Conservation (phyloP, 805 yeast genomes). For the Barnettozyma pratensis region DNA sequence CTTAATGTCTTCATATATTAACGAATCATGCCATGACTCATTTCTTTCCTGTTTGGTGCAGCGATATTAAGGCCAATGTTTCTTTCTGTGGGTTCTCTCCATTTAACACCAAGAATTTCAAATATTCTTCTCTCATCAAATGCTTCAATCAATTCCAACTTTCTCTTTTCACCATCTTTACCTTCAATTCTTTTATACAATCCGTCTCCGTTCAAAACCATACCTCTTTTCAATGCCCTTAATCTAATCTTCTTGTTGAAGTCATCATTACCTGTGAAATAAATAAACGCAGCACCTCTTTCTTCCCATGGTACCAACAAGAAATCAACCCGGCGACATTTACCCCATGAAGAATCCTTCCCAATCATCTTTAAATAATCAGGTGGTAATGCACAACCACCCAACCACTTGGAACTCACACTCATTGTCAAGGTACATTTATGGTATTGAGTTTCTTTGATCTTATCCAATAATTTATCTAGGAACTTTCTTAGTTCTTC, state of each 20-base stretch:
- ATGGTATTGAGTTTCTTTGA: slow-evolving; percentile 26
- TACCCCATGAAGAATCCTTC: slow-evolving; percentile 27
- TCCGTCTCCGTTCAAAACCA: slow-evolving; percentile 38
- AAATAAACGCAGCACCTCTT: slow-evolving; percentile 43
- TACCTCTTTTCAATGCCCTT: slow-evolving; percentile 36
- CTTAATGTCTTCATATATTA: no score
- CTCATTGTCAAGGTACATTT: slow-evolving; percentile 18
- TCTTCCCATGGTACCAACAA: slow-evolving; percentile 40
- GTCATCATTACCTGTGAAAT: slow-evolving; percentile 50
- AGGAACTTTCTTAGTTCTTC: slow-evolving; percentile 20
- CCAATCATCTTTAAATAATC: slow-evolving; percentile 20
- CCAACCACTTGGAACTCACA: slow-evolving; percentile 27
- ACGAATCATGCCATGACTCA: no score
- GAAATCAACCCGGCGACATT: slow-evolving; percentile 51
- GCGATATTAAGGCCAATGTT: slow-evolving; percentile 19
- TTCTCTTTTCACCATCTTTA: slow-evolving; percentile 5
- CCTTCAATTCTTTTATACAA: slow-evolving; percentile 26
- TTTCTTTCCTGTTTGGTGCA: neutral
- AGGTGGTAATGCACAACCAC: slow-evolving; percentile 31
- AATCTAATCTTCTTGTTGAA: slow-evolving; percentile 44
- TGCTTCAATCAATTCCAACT: slow-evolving; percentile 33
- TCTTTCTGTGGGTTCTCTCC: slow-evolving; percentile 25
- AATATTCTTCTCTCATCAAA: slow-evolving; percentile 41
- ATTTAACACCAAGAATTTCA: slow-evolving; percentile 35
- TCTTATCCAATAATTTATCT: slow-evolving; percentile 18